Evolutionary conservation across 768 basidiomycete genomes (phyloP).

Genomic region (Saitozyma sp.): DNA sequence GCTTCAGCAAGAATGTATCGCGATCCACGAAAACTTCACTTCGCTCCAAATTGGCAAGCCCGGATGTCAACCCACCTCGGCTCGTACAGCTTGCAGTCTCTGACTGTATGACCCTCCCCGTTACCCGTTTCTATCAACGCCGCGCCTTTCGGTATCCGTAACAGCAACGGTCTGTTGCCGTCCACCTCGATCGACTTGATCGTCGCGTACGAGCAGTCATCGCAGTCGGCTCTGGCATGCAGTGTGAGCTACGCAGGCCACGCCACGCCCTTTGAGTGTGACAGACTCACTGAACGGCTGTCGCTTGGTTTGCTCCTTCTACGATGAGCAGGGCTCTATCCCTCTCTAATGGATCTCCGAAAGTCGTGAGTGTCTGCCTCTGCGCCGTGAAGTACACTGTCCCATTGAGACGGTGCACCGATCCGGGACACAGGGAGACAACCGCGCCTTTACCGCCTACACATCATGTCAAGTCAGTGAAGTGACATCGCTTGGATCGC

Average conservation of each 20-base stretch:
- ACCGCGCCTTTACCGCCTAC: slow-evolving; percentile 44
- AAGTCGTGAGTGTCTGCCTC: slow-evolving; percentile 49
- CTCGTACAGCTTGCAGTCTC: slow-evolving; percentile 51
- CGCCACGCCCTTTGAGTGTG: neutral
- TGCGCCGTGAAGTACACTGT: slow-evolving; percentile 48
- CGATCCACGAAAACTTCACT: too few species aligned
- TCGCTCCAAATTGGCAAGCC: too few species aligned
- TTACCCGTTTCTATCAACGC: slow-evolving; percentile 52
- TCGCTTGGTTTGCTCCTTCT: slow-evolving; percentile 46
- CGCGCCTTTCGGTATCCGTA: slow-evolving; percentile 46
- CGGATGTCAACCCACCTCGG: slow-evolving; percentile 42
- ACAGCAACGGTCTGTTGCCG: slow-evolving; percentile 50
- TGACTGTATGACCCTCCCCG: slow-evolving; percentile 44
- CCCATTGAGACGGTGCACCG: slow-evolving; percentile 45
- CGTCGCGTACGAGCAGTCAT: slow-evolving; percentile 34
- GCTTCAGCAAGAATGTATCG: neutral
- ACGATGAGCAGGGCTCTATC: slow-evolving; percentile 50
- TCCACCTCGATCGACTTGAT: slow-evolving; percentile 48
- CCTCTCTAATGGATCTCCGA: slow-evolving; percentile 44
- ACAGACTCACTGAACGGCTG: slow-evolving; percentile 48
- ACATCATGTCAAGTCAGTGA: neutral
- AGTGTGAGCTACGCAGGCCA: neutral
- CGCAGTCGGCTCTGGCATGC: slow-evolving; percentile 48
- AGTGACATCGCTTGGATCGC: neutral
- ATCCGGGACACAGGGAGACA: slow-evolving; percentile 50